These are phyloP conservation scores for Penicillium brasilianum DNA, from an alignment of 2,329 filamentous ascomycete species.

Conservation along the genomic window DNA sequence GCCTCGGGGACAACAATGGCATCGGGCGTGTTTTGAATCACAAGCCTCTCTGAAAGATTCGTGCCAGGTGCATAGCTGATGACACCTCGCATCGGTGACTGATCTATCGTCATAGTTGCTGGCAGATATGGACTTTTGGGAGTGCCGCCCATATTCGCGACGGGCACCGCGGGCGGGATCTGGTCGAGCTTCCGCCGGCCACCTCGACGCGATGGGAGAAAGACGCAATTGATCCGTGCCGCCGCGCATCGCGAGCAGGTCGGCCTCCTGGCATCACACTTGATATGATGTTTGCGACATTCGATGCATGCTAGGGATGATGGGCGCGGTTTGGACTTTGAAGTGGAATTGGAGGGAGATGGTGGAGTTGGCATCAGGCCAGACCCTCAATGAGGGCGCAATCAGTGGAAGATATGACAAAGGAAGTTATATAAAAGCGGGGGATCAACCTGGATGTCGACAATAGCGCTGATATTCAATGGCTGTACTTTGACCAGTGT, in stretches of 20 bases:
- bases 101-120: not conserved
- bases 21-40: not conserved
- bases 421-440: not conserved
- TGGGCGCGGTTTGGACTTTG: conserved; percentile 4
- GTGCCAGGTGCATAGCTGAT: not conserved
- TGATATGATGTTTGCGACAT: conserved; percentile 12
- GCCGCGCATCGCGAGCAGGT: conserved; percentile 5
- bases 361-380: not conserved
- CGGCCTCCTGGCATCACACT: conserved; percentile 7
- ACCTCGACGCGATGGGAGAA: conserved; percentile 3
- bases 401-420: not conserved
- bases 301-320: conserved; percentile 10
- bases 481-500: not conserved
- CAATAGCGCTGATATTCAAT: too few relatives aligned
- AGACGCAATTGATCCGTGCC: conserved; percentile 6
- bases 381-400: not conserved
- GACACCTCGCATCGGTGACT: not conserved
- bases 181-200: not conserved
- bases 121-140: not conserved
- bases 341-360: not conserved
- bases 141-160: not conserved
- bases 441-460: not conserved
- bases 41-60: not conserved
- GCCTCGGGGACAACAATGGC: conserved; percentile 23
- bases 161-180: not conserved